phyloP scores from a whole-genome alignment of 305 asterid species.

The Solanum hybrid region DNA sequence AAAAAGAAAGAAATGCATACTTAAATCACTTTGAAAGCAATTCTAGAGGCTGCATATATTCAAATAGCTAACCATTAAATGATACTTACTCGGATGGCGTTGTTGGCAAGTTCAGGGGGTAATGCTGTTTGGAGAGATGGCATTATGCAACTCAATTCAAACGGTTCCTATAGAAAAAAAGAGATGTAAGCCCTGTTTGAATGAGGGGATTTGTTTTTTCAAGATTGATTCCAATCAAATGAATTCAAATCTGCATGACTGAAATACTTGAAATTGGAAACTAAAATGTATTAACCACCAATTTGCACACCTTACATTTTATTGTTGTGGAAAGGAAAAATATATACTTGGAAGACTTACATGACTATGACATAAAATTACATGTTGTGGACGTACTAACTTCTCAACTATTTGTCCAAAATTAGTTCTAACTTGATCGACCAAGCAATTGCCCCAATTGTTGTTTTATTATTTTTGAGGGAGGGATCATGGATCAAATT shows the following conservation, averaged over 20 bases:
- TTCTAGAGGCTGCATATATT: not conserved
- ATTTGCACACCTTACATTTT: not conserved
- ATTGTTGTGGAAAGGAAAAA: not conserved
- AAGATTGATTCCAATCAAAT: not conserved
- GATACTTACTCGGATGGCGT: slow-evolving; percentile 50
- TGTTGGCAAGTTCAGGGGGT: slow-evolving; percentile 91
- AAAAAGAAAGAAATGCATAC: not conserved
- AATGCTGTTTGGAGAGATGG: slow-evolving; percentile 77
- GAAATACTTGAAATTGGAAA: not conserved
- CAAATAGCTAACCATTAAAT: not conserved
- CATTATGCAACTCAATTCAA: slow-evolving; percentile 23
- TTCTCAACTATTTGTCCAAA: too few relatives aligned
- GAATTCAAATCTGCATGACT: not conserved
- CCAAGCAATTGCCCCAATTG: too few relatives aligned
- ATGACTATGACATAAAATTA: too few relatives aligned
- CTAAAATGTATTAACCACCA: not conserved
- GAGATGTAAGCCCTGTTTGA: not conserved
- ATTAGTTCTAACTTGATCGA: too few relatives aligned
- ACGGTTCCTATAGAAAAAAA: not conserved
- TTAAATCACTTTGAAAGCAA: not conserved
- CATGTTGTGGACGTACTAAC: too few relatives aligned
- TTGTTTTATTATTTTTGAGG: too few relatives aligned
- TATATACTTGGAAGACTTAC: not conserved
- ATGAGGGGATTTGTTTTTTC: not conserved
- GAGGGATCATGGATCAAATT: too few relatives aligned